These are phyloP conservation scores for Juncus inflexus DNA, from an alignment of 176 grass and related monocot genomes.

Conservation along the genomic window DNA sequence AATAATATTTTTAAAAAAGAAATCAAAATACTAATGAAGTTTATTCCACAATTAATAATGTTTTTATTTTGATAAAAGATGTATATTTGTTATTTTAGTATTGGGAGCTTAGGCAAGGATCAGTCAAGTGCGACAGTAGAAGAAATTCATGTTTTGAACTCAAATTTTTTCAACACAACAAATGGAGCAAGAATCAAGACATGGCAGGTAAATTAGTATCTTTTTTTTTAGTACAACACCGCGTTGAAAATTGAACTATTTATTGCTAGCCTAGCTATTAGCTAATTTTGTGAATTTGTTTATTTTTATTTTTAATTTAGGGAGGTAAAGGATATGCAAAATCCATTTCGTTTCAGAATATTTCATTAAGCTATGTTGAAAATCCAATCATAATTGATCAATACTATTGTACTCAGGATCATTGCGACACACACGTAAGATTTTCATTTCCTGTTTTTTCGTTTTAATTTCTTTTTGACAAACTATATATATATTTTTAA, in stretches of 20 bases:
- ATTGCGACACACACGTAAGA: conserved; percentile 15
- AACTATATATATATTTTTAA: neutral
- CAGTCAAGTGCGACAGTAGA: conserved; percentile 19
- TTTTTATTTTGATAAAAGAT: neutral
- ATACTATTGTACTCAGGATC: conserved; percentile 17
- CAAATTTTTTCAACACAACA: conserved; percentile 14
- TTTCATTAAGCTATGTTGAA: conserved; percentile 27
- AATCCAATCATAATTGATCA: conserved; percentile 41
- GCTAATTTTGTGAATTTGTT: neutral
- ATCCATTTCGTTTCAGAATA: conserved; percentile 22
- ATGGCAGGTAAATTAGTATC: conserved; percentile 20
- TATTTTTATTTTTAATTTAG: conserved; percentile 13
- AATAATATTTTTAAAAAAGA: neutral
- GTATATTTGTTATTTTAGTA: conserved; percentile 15
- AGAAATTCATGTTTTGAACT: conserved; percentile 16
- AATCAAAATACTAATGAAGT: neutral
- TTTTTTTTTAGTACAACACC: neutral
- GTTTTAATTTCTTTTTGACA: neutral
- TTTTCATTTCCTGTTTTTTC: neutral
- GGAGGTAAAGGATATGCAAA: conserved; percentile 34
- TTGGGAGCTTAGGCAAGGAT: conserved; percentile 27
- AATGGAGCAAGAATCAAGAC: conserved; percentile 36
- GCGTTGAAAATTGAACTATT: neutral
- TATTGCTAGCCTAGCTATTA: neutral
- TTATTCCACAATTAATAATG: neutral